Percentiles rank a stretch among this genome's conserved stretches.
Evolutionary conservation across 139 green algal genomes (phyloP).

Genomic region (Trebouxia sp.): DNA sequence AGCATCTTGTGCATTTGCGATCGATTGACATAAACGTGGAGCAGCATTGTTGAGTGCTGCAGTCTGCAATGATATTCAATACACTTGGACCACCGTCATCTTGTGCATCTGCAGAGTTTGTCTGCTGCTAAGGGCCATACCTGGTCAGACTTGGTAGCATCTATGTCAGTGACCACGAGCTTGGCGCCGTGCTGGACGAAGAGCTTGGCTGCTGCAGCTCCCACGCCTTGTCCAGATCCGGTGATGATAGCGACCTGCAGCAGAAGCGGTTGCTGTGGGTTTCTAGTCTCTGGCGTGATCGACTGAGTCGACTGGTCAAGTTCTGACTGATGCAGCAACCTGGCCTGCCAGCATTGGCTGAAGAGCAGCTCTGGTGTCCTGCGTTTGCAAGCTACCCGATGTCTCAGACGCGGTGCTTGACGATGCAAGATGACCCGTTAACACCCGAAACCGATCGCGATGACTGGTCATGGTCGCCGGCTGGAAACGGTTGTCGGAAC

Average conservation of each 20-base stretch:
- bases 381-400: neutral
- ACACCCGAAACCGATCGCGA: neutral
- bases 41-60: too few relatives aligned
- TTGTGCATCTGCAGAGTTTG: too few relatives aligned
- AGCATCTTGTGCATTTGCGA: neutral
- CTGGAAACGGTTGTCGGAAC: too few relatives aligned
- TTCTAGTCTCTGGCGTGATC: too few relatives aligned
- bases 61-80: too few relatives aligned
- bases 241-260: conserved; percentile 78
- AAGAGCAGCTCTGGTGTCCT: neutral
- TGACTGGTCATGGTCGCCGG: neutral
- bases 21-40: too few relatives aligned
- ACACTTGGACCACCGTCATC: too few relatives aligned
- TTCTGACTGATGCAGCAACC: too few relatives aligned
- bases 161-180: conserved; percentile 75
- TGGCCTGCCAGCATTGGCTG: neutral
- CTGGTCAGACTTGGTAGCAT: conserved; percentile 51
- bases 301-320: too few relatives aligned
- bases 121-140: too few relatives aligned
- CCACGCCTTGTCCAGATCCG: conserved; percentile 78
- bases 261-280: neutral
- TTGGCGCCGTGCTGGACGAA: conserved; percentile 72
- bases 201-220: conserved; percentile 64
- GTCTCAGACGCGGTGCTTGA: neutral
- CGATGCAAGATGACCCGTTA: neutral